Base-by-base conservation (phyloP, 768 basidiomycete genomes). In the Serendipita vermifera region DNA sequence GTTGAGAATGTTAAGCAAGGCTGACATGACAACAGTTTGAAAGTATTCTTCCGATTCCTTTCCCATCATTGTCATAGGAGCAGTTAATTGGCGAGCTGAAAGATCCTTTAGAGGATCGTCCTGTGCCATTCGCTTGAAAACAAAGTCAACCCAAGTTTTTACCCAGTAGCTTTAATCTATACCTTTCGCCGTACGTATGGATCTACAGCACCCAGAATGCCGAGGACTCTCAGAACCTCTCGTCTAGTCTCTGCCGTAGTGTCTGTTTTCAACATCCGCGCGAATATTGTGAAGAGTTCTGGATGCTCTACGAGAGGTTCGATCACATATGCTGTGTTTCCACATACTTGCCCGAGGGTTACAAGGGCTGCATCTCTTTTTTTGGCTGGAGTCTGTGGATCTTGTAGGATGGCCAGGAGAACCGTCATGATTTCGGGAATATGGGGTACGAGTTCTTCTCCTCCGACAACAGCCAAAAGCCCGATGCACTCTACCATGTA, bases 291-390 rank as follows among this genome's bases (percentile, higher is more conserved):
- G n/a, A 98, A 71, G 2, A 99, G 76, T 61, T 92, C 83, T 5
- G 94, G 93, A 68, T 97, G 79, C 56, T 98, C 90, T 36, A 92
- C 76, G 46, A 96, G 75, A 1, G 96, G 94, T 29, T 82, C 72
- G 59, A 98, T 87, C 20, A 97, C 94, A 64, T 91, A 96, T 56
- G 91, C 92, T 0, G 94, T 92, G 67, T 90, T 93, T 5, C 89
- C 89, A 62, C 92, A 94, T 9, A 99, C 77, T 69, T 97, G 96
- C 2, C 96, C 96, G 20, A 99, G 77, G 0, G 96, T 92, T 59
- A 85, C 85, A 33, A 99, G 71, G 3, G 96, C 93, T 36, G 96
- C 92, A 66, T 98, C 91, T 39, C 96, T 81, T 70, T 96, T 97
- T 31, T 51, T 22, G 13, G 59, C 57, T 38, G 81, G 75, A 2